Conservation (phyloP, 2,329 filamentous ascomycete species). For the Hypoxylon rubiginosum region DNA sequence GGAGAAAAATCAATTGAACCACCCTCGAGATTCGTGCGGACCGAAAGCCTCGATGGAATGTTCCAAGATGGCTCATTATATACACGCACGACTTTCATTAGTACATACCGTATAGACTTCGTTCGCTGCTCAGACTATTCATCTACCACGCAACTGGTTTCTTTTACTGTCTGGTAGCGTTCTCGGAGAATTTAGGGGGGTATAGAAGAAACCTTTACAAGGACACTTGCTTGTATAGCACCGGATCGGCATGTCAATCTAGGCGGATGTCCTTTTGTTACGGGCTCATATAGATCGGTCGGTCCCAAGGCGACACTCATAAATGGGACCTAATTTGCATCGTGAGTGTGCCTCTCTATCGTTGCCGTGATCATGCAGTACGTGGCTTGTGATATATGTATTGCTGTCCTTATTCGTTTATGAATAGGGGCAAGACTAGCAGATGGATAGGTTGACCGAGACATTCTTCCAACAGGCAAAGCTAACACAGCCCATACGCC, state of each 20-base stretch:
- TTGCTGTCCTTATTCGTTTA: not conserved
- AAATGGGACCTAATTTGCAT: slow-evolving; percentile 32
- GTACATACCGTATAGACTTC: slow-evolving; percentile 33
- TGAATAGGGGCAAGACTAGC: not conserved
- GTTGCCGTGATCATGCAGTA: not conserved
- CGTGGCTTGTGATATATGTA: not conserved
- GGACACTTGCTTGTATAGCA: slow-evolving; percentile 29
- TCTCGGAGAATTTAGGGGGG: slow-evolving; percentile 24
- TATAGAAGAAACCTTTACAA: slow-evolving; percentile 31
- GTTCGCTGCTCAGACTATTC: slow-evolving; percentile 34
- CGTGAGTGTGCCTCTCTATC: slow-evolving; percentile 7
- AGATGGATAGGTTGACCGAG: too few relatives aligned
- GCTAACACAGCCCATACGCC: not conserved
- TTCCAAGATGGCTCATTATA: slow-evolving; percentile 14
- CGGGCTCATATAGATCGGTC: slow-evolving; percentile 38
- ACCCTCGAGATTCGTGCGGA: slow-evolving; percentile 10
- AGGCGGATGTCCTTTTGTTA: slow-evolving; percentile 36
- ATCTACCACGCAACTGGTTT: slow-evolving; percentile 30
- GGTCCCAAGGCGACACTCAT: slow-evolving; percentile 17
- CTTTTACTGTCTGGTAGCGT: slow-evolving; percentile 22
- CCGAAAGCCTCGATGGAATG: slow-evolving; percentile 15
- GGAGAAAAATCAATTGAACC: slow-evolving; percentile 11
- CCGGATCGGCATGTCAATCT: slow-evolving; percentile 31
- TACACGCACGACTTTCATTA: slow-evolving; percentile 1
- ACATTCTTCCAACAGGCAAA: too few relatives aligned